Evolutionary conservation across 805 yeast genomes (phyloP), one percentile per base, ranked within the genome.

Genomic region (Wickerhamiella spandovensis): DNA sequence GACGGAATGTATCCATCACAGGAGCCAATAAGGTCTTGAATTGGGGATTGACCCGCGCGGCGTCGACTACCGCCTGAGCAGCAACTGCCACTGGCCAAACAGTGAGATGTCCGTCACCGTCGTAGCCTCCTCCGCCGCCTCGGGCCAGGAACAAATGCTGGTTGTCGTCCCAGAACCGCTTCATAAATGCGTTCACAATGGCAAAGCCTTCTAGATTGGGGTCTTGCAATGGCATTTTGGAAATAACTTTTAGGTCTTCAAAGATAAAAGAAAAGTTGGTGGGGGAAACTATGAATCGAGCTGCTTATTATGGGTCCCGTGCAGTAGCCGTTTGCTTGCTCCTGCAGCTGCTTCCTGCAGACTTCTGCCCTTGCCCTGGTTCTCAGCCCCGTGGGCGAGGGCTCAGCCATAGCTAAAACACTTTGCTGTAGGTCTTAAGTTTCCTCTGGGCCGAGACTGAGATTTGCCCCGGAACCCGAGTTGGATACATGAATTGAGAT

Each of bases 21-120:
- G 76, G 78, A 22, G 69, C 76, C 42, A 81, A 64, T 59, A 78
- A 64, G 1, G 82, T 81, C 7, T 67, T 64, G 46, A 78, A 65
- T 28, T 75, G 65, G 13, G 76, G 77, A 61, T 76, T 64, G 54
- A 64, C 58, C 24, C 68, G 68, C 1, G 81, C 78, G 7, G 81
- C 84, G 58, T 81, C 88, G 1, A 79, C 79, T 48, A 81, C 69
- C 0, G 86, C 80, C 61, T 81, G 88, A 0, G 74, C 73, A 1
- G 78, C 81, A 24, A 81, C 80, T 0, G 84, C 72, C 7, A 78
- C 76, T 0, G 84, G 78, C 85, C 86, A 81, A n/a, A 80, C 75
- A 32, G 77, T 78, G 61, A 77, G 78, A 46, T 70, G 71, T 44
- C 77, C 76, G 39, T 75, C 72, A 48, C 73, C 71, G 15, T 79